phyloP scores from a whole-genome alignment of 495 filamentous ascomycete genomes.

The Trichocladium antarcticum region DNA sequence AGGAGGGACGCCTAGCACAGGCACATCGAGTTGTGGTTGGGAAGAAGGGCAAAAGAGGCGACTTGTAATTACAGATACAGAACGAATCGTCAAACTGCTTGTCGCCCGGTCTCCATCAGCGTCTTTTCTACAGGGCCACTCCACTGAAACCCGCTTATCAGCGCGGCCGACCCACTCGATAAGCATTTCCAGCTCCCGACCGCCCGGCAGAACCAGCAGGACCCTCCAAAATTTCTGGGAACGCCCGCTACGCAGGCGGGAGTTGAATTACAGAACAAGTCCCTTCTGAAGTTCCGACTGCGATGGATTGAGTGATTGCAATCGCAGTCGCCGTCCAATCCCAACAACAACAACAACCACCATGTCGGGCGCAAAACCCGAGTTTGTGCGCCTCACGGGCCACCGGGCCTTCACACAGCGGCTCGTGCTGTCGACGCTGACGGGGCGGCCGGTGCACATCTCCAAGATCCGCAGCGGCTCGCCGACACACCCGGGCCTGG shows the following conservation, averaged over 20 bases:
- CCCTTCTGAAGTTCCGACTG: neutral
- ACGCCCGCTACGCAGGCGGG: neutral
- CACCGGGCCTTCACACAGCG: conserved; percentile 75
- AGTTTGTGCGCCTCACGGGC: conserved; percentile 57
- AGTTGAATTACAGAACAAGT: neutral
- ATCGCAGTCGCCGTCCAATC: neutral
- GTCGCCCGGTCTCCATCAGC: neutral
- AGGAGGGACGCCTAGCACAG: neutral
- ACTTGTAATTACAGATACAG: neutral
- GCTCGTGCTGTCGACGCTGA: conserved; percentile 82
- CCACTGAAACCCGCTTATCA: conserved; percentile 19
- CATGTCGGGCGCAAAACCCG: conserved; percentile 36
- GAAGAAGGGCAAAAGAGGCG: neutral
- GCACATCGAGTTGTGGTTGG: neutral
- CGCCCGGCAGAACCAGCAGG: conserved; percentile 24
- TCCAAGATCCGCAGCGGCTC: conserved; percentile 85
- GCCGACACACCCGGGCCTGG: conserved; percentile 72
- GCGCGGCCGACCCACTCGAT: conserved; percentile 10
- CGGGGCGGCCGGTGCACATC: conserved; percentile 78
- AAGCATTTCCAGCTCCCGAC: conserved; percentile 10
- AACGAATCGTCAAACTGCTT: neutral
- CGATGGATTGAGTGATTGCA: neutral
- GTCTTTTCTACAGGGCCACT: conserved; percentile 15
- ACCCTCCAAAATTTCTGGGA: conserved; percentile 26
- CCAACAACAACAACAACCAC: neutral